Base-by-base conservation (phyloP, 2,329 filamentous ascomycete species). In the Chrysoporthe puriensis region DNA sequence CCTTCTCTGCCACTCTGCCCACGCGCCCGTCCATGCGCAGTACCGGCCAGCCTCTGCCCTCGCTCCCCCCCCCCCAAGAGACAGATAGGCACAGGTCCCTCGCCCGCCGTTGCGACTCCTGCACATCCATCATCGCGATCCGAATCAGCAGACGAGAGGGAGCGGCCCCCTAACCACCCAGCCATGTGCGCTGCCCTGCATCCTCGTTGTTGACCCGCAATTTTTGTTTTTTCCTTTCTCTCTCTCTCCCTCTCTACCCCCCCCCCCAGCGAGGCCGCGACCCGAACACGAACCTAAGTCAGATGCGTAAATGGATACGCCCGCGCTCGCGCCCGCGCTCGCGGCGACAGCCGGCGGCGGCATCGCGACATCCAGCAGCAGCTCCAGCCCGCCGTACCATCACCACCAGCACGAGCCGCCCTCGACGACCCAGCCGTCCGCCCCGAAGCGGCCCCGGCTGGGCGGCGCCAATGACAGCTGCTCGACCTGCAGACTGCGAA, bases 401-500 rank as follows among this genome's bases (percentile, higher is more conserved):
- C 42, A 36, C 16, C 59, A 61, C 16, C 59, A 61, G 21, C 44
- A 48, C 9, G 56, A 57, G 32, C 43, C 8, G 32, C 40, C 44
- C 26, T 26, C 26, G 14, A 14, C 21, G 36, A 16, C 48, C 36
- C 54, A 18, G 14, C 57, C 48, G 18, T 34, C 52, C 6, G 14
- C 21, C 50, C 48, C 44, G 26, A 70, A 65, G 46, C 40, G 67
- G 5, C 61, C 61, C 13, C 66, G 69, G 36, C 21, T 46, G 18
- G 62, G 34, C 2, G 57, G 21, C 16, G 13, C 48, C 21, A 44
- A 40, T 16, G 64, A 57, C 13, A 57, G 69, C 36, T 70, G 69
- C 57, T 36, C 46, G 40, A 67, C 48, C 36, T 70, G 69, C 42
- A 64, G 69, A 54, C 44, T 61, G 36, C 63, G 67, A 32, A 70